Percentiles rank a stretch among this genome's conserved stretches.
These are phyloP conservation scores for Eucalyptus marginata DNA, from an alignment of 345 rosid species.

Conservation along the genomic window DNA sequence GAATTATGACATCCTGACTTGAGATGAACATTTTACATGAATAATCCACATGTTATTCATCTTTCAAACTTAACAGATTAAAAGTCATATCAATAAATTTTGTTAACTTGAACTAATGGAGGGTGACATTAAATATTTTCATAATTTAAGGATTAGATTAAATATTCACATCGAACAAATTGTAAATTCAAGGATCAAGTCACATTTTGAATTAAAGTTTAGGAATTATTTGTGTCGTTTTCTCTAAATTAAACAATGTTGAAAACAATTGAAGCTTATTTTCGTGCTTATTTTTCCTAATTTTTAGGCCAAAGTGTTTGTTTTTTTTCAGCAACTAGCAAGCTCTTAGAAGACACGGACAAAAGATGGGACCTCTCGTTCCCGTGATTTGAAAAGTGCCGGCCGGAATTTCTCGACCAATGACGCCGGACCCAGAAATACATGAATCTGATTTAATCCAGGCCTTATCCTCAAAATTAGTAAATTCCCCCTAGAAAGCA, in stretches of 20 bases:
- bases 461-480: neutral
- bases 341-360: neutral
- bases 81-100: neutral
- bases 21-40: neutral
- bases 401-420: neutral
- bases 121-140: neutral
- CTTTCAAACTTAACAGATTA: neutral
- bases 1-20: neutral
- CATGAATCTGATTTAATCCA: neutral
- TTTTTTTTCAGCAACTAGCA: neutral
- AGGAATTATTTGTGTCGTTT: accelerated
- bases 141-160: neutral
- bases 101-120: neutral
- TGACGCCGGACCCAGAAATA: neutral
- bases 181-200: neutral
- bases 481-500: neutral
- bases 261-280: neutral
- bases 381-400: neutral
- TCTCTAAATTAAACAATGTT: neutral
- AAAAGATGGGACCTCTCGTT: neutral
- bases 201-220: neutral
- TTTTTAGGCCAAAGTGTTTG: neutral
- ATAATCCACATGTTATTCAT: neutral
- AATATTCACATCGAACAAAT: neutral
- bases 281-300: too few species aligned